Percentiles rank a stretch among this genome's conserved stretches.
phyloP scores from a whole-genome alignment of 2,329 filamentous ascomycete species.

The Dothistroma pini region DNA sequence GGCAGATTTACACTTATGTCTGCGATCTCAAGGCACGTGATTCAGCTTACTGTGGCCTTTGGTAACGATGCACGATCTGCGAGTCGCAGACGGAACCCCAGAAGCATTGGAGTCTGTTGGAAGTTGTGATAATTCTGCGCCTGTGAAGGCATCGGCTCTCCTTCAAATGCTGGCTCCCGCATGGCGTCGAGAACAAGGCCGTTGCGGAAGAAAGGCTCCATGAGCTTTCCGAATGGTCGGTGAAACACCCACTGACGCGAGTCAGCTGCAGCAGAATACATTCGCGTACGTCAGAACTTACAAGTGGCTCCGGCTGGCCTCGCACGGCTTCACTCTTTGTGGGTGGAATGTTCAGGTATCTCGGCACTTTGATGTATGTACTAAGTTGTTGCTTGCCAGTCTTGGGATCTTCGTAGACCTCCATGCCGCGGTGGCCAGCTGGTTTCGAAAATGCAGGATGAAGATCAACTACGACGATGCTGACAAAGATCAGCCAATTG shows the following conservation, averaged over 20 bases:
- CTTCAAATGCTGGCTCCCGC: constrained; percentile 48
- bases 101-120: constrained; percentile 32
- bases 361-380: constrained; percentile 39
- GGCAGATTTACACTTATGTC: neutral
- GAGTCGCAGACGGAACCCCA: constrained; percentile 33
- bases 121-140: constrained; percentile 41
- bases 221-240: constrained; percentile 45
- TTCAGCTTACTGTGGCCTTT: neutral
- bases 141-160: constrained; percentile 30
- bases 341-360: constrained; percentile 45
- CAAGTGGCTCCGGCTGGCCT: constrained; percentile 24
- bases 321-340: constrained; percentile 38
- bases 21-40: neutral
- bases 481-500: constrained; percentile 18
- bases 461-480: constrained; percentile 42
- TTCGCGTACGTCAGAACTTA: constrained; percentile 5
- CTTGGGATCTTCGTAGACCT: constrained; percentile 37
- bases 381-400: constrained; percentile 38
- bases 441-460: constrained; percentile 52
- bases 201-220: constrained; percentile 43
- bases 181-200: constrained; percentile 46
- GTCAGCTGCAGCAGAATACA: constrained; percentile 27
- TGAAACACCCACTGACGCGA: constrained; percentile 42
- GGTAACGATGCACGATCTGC: neutral
- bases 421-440: constrained; percentile 39